A percentile compares a stretch with the other conserved stretches of the same genome.
Conservation (phyloP, 2,329 filamentous ascomycete genomes). For the Colletotrichum musae region DNA sequence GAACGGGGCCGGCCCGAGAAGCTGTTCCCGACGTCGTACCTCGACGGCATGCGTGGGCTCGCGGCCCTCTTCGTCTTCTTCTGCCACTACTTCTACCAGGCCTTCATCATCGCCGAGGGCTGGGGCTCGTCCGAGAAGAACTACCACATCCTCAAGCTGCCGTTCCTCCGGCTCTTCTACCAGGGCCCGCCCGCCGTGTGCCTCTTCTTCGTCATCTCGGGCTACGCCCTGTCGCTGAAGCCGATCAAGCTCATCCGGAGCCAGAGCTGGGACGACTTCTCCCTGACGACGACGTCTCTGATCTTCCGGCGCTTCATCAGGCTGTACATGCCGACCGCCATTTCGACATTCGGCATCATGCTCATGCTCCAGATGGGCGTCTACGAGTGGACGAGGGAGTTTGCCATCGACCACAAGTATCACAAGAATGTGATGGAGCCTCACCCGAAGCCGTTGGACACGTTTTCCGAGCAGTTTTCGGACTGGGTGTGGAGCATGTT, state of each 20-base stretch:
- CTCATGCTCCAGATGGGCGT: slow-evolving; percentile 60
- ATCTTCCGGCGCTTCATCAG: slow-evolving; percentile 67
- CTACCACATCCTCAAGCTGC: slow-evolving; percentile 65
- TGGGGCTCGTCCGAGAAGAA: slow-evolving; percentile 62
- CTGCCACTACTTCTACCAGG: slow-evolving; percentile 70
- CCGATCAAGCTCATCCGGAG: slow-evolving; percentile 63
- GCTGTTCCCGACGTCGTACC: slow-evolving; percentile 68
- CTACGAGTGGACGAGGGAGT: slow-evolving; percentile 64
- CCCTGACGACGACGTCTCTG: slow-evolving; percentile 63
- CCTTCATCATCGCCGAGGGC: slow-evolving; percentile 65
- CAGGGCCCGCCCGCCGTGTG: slow-evolving; percentile 71
- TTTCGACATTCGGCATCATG: slow-evolving; percentile 65
- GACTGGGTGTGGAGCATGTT: slow-evolving; percentile 66
- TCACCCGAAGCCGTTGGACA: slow-evolving; percentile 58
- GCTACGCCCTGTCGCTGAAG: slow-evolving; percentile 71
- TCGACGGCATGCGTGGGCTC: slow-evolving; percentile 71
- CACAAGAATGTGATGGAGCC: slow-evolving; percentile 65
- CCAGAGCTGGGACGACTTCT: slow-evolving; percentile 56
- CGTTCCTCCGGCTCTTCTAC: slow-evolving; percentile 68
- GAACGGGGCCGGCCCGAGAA: slow-evolving; percentile 58
- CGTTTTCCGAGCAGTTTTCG: slow-evolving; percentile 55
- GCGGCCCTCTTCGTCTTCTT: slow-evolving; percentile 70
- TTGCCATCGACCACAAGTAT: slow-evolving; percentile 58
- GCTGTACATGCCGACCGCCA: slow-evolving; percentile 65
- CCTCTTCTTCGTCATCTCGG: slow-evolving; percentile 74